Evolutionary conservation across 1,284 basidiomycete species (phyloP).

Genomic region (Stygiomarasmius scandens): DNA sequence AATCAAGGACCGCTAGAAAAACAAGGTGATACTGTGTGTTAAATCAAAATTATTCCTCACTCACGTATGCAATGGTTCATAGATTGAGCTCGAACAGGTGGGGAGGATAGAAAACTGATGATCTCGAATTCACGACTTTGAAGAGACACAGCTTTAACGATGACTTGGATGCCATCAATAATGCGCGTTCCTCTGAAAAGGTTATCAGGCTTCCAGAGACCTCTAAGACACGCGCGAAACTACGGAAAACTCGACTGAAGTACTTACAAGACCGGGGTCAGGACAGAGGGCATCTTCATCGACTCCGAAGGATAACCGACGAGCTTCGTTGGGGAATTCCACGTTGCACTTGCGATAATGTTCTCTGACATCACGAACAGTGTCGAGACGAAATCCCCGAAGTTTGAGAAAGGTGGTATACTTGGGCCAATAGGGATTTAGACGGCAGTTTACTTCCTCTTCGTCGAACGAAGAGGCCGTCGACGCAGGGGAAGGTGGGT

Average conservation of each 20-base stretch:
- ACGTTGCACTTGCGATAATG: constrained; percentile 44
- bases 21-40: not conserved
- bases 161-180: constrained; percentile 51
- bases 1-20: constrained; percentile 59
- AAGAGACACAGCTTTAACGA: constrained; percentile 69
- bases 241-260: not conserved
- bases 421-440: constrained; percentile 61
- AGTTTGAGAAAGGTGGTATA: constrained; percentile 51
- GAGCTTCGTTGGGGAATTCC: constrained; percentile 24
- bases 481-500: constrained; percentile 39
- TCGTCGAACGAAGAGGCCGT: constrained; percentile 60
- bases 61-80: constrained; percentile 78
- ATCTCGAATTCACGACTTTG: constrained; percentile 64
- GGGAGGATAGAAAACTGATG: constrained; percentile 55
- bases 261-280: constrained; percentile 67
- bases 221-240: constrained; percentile 12
- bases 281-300: constrained; percentile 66
- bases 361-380: constrained; percentile 62
- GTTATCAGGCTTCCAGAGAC: constrained; percentile 57
- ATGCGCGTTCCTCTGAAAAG: constrained; percentile 66
- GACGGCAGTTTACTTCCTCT: constrained; percentile 60
- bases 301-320: constrained; percentile 33
- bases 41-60: constrained; percentile 29
- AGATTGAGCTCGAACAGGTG: constrained; percentile 53
- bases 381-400: constrained; percentile 66